A percentile compares a stretch with the other conserved stretches of the same genome.
Conservation (phyloP, 768 basidiomycete genomes). For the Boletus edulis region DNA sequence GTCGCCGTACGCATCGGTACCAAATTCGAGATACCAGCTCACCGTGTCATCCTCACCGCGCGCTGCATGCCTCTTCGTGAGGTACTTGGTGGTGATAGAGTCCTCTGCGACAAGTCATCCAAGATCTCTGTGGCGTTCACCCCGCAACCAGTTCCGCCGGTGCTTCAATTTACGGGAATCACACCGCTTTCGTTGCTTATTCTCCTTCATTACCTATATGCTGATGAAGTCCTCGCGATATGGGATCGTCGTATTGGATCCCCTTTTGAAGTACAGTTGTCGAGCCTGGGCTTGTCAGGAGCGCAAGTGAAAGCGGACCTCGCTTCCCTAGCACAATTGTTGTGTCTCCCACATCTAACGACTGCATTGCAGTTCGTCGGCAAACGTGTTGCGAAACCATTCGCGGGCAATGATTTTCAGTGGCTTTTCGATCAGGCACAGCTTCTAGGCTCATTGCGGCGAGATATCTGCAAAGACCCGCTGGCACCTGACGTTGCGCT, state of each 20-base stretch:
- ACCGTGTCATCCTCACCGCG: constrained; percentile 62
- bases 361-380: constrained; percentile 57
- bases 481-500: constrained; percentile 69
- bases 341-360: constrained; percentile 56
- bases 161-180: constrained; percentile 46
- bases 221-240: constrained; percentile 75
- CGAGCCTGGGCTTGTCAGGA: constrained; percentile 40
- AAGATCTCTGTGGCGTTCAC: constrained; percentile 31
- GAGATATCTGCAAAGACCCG: constrained; percentile 20
- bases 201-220: constrained; percentile 83
- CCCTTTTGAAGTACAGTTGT: constrained; percentile 41
- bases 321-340: constrained; percentile 48
- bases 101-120: constrained; percentile 28
- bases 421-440: constrained; percentile 43
- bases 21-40: constrained; percentile 53
- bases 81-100: constrained; percentile 37
- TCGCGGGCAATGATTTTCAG: constrained; percentile 49
- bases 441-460: background rate
- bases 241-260: constrained; percentile 75
- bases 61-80: constrained; percentile 48
- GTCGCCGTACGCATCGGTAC: constrained; percentile 47
- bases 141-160: constrained; percentile 4
- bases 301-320: constrained; percentile 63
- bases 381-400: constrained; percentile 51
- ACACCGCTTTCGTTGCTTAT: constrained; percentile 69